These are phyloP conservation scores for Gigaspora rosea DNA, from an alignment of 192 early-diverging fungal species.

Conservation along the genomic window DNA sequence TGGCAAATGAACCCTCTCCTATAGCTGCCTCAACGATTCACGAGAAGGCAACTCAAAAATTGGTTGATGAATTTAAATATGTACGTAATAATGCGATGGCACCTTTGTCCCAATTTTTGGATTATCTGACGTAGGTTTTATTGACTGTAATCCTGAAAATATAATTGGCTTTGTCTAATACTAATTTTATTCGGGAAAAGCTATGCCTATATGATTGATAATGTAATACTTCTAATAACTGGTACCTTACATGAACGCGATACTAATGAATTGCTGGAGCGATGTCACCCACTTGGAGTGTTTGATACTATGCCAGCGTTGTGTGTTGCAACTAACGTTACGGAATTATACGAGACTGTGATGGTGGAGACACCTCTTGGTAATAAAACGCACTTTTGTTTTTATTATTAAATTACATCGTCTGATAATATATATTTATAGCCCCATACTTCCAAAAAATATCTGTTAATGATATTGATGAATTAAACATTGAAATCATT, in stretches of 20 bases:
- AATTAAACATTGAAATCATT: constrained; percentile 99
- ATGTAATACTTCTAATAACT: constrained; percentile 96
- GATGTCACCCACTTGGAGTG: constrained; percentile 96
- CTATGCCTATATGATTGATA: constrained; percentile 99
- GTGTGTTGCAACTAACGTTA: constrained; percentile 94
- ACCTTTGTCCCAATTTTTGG: constrained; percentile 88
- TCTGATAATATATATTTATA: constrained; percentile 32
- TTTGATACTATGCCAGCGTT: constrained; percentile 99
- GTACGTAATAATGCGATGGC: constrained; percentile 80
- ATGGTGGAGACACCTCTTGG: constrained; percentile 94
- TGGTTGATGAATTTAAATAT: constrained; percentile 94
- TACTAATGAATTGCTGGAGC: constrained; percentile 93
- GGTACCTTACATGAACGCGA: constrained; percentile 98
- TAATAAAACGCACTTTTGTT: constrained; percentile 34
- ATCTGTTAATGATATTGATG: constrained; percentile 95
- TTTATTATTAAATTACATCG: constrained; percentile 9
- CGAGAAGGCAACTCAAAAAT: constrained; percentile 83
- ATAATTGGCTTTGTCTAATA: no score
- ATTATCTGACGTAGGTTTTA: constrained; percentile 87
- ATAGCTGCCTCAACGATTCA: constrained; percentile 91
- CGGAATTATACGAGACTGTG: constrained; percentile 94
- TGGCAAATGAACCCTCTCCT: constrained; percentile 96
- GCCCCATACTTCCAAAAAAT: constrained; percentile 98
- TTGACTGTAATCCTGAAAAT: no score
- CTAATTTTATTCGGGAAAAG: constrained; percentile 39